Percentiles rank a stretch among this genome's conserved stretches.
These are phyloP conservation scores for Coffea canephora DNA, from an alignment of 257 asterid species.

Conservation along the genomic window DNA sequence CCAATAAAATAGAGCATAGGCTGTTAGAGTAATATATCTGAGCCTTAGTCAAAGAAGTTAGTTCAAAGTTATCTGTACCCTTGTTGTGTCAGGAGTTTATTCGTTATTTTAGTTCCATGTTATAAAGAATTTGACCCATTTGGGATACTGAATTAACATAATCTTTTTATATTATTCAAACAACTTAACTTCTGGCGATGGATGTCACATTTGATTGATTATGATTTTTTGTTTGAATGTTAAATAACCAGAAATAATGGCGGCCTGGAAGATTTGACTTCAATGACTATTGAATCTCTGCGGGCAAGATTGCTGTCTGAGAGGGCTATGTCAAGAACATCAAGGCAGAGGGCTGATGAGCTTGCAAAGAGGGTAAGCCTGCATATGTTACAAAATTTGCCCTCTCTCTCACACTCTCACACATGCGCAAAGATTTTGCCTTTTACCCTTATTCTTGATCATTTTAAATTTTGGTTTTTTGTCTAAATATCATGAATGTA, in stretches of 20 bases:
- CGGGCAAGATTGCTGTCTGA: slow-evolving; percentile 82
- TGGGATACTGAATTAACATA: not conserved
- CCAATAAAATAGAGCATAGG: not conserved
- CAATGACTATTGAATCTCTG: slow-evolving; percentile 82
- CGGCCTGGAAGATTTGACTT: slow-evolving; percentile 60
- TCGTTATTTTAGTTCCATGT: not conserved
- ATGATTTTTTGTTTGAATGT: slow-evolving; percentile 13
- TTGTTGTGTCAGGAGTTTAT: not conserved
- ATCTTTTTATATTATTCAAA: too few species aligned
- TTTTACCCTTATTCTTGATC: not conserved
- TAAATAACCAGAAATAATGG: slow-evolving; percentile 39
- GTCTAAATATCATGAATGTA: slow-evolving; percentile 10
- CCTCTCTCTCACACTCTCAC: slow-evolving; percentile 9
- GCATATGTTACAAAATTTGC: not conserved
- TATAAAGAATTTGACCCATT: not conserved
- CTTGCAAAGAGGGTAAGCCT: slow-evolving; percentile 76
- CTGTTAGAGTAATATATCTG: not conserved
- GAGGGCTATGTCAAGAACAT: slow-evolving; percentile 79
- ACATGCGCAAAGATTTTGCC: not conserved
- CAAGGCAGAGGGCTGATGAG: slow-evolving; percentile 84
- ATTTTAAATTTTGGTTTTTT: slow-evolving; percentile 2
- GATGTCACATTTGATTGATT: slow-evolving; percentile 9
- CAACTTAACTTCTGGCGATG: not conserved
- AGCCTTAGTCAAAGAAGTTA: not conserved
- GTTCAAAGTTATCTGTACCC: not conserved